phyloP scores from a whole-genome alignment of 805 yeast genomes.

The Cyberlindnera misumaiensis region DNA sequence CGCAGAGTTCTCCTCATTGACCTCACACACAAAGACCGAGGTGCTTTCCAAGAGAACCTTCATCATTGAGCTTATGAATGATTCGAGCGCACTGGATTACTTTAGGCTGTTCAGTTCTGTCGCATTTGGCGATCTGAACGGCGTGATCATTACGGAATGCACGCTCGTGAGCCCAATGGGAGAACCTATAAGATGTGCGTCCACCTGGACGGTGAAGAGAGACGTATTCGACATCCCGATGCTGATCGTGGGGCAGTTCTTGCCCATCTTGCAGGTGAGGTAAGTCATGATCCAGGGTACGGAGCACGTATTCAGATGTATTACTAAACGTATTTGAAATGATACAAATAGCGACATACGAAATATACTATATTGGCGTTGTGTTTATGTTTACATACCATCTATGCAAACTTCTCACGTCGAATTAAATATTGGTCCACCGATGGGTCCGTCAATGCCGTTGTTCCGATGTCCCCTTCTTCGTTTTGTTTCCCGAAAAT shows the following conservation, averaged over 20 bases:
- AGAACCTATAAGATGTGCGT: slow-evolving; percentile 52
- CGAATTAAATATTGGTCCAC: too few relatives aligned
- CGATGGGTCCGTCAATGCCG: too few relatives aligned
- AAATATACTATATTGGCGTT: too few relatives aligned
- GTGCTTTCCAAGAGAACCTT: slow-evolving; percentile 55
- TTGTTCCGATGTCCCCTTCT: too few relatives aligned
- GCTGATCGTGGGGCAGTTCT: slow-evolving; percentile 75
- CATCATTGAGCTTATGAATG: slow-evolving; percentile 80
- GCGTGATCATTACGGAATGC: slow-evolving; percentile 33
- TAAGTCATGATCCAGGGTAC: neutral
- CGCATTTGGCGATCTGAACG: slow-evolving; percentile 42
- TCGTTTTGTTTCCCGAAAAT: too few relatives aligned
- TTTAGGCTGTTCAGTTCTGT: slow-evolving; percentile 56
- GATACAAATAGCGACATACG: too few relatives aligned
- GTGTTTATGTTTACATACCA: too few relatives aligned
- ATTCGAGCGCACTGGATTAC: slow-evolving; percentile 63
- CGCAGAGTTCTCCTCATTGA: slow-evolving; percentile 62
- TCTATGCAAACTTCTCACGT: too few relatives aligned
- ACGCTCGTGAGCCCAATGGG: slow-evolving; percentile 31
- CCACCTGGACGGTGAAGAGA: slow-evolving; percentile 80
- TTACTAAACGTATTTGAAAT: too few relatives aligned
- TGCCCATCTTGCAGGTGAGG: slow-evolving; percentile 47
- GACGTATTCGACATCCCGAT: slow-evolving; percentile 82
- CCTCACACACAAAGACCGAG: slow-evolving; percentile 56
- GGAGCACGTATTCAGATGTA: too few relatives aligned